These are phyloP conservation scores for Alternaria postmessia DNA, from an alignment of 2,329 filamentous ascomycete species.

Conservation along the genomic window DNA sequence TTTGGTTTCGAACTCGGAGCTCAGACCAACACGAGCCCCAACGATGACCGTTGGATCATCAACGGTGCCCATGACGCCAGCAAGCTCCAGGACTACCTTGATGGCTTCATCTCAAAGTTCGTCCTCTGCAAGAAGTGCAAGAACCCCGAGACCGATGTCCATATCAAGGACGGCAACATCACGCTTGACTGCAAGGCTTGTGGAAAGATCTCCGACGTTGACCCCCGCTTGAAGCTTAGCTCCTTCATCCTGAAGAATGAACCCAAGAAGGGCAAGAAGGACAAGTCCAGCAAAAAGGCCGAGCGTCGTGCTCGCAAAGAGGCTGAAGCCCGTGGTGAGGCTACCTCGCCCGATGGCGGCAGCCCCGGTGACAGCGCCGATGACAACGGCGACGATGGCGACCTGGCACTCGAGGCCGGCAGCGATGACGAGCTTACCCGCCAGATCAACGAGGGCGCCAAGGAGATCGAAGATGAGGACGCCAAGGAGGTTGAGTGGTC, in stretches of 20 bases:
- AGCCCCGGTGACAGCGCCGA: slow-evolving; percentile 73
- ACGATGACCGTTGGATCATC: slow-evolving; percentile 99
- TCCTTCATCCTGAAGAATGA: slow-evolving; percentile 97
- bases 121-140: slow-evolving; percentile 99
- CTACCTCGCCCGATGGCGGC: slow-evolving; percentile 62
- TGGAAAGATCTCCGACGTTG: slow-evolving; percentile 89
- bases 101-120: slow-evolving; percentile 98
- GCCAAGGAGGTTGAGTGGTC: slow-evolving; percentile 92
- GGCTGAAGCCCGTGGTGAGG: slow-evolving; percentile 64
- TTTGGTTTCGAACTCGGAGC: slow-evolving; percentile 99
- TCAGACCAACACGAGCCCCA: slow-evolving; percentile 96
- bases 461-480: slow-evolving; percentile 76
- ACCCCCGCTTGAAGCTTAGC: slow-evolving; percentile 92
- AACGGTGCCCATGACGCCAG: slow-evolving; percentile 94
- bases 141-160: slow-evolving; percentile 97
- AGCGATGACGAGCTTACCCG: slow-evolving; percentile 94
- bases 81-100: slow-evolving; percentile 97
- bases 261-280: slow-evolving; percentile 92
- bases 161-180: slow-evolving; percentile 93
- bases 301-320: slow-evolving; percentile 84
- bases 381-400: slow-evolving; percentile 70
- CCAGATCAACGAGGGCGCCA: slow-evolving; percentile 71
- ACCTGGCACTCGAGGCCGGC: slow-evolving; percentile 72
- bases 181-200: slow-evolving; percentile 98
- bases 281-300: slow-evolving; percentile 94